A percentile compares a stretch with the other conserved stretches of the same genome.
phyloP scores from a whole-genome alignment of 2,329 filamentous ascomycete genomes.

The Colletotrichum tropicicola region DNA sequence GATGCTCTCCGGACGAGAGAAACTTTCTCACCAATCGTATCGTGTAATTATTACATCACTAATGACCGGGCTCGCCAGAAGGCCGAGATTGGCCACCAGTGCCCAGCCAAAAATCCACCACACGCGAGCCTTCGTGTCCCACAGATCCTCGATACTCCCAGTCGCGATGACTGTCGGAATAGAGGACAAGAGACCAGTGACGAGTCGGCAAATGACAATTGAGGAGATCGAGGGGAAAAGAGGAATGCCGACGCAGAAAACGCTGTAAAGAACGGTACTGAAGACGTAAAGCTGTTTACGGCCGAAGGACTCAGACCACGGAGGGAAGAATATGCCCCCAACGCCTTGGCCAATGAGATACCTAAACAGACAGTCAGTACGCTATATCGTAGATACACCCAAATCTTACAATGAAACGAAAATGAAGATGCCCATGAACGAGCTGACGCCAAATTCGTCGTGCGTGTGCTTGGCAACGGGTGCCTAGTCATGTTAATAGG shows the following conservation, averaged over 20 bases:
- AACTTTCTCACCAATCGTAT: not conserved
- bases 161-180: not conserved
- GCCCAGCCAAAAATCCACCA: slow-evolving; percentile 18
- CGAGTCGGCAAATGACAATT: not conserved
- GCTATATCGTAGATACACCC: not conserved
- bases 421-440: not conserved
- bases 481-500: not conserved
- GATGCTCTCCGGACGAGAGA: not conserved
- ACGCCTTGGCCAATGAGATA: slow-evolving; percentile 14
- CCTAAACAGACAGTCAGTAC: no score
- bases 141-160: slow-evolving; percentile 17
- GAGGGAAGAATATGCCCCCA: slow-evolving; percentile 11
- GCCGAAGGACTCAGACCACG: slow-evolving; percentile 14
- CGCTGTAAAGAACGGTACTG: slow-evolving; percentile 8
- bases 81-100: not conserved
- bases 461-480: not conserved
- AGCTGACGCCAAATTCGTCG: not conserved
- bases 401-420: slow-evolving; percentile 10
- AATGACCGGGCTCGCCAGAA: not conserved
- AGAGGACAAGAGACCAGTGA: not conserved
- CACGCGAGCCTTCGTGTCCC: not conserved
- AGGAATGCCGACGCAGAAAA: not conserved
- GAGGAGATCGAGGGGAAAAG: not conserved
- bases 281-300: slow-evolving; percentile 13
- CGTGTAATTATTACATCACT: not conserved